Conservation (phyloP, 1,139 yeast species). For the Lodderomyces oxycetoniae region DNA sequence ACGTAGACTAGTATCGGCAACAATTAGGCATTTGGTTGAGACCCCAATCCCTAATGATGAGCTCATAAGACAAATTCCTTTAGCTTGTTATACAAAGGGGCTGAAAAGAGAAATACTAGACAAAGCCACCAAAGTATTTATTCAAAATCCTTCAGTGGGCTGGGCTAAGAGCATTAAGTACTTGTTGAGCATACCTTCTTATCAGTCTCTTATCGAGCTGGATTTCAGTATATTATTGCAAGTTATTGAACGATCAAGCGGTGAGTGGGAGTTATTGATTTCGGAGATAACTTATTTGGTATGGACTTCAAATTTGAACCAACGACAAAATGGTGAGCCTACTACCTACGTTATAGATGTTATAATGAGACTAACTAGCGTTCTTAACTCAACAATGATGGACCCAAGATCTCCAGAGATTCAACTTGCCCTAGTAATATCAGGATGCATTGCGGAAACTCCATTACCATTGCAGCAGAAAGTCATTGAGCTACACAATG, state of each 20-base stretch:
- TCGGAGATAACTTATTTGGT: background rate
- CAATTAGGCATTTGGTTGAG: conserved; percentile 21
- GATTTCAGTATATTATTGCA: conserved; percentile 25
- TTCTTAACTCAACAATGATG: too few species aligned
- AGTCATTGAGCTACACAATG: too few species aligned
- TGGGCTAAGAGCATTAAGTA: conserved; percentile 25
- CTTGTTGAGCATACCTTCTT: conserved; percentile 46
- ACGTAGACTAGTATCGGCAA: conserved; percentile 19
- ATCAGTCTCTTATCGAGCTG: conserved; percentile 46
- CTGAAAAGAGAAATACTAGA: conserved; percentile 39
- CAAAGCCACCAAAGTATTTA: conserved; percentile 18
- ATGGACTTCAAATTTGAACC: background rate
- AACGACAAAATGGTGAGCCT: too few species aligned
- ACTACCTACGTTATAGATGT: too few species aligned
- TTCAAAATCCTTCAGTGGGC: conserved; percentile 7
- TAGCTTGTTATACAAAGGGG: conserved; percentile 44
- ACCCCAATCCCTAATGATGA: conserved; percentile 6
- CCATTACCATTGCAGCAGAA: too few species aligned
- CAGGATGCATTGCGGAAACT: too few species aligned
- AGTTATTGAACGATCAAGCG: conserved; percentile 16
- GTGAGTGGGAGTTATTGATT: background rate
- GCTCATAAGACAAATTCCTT: conserved; percentile 35
- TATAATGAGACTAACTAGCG: too few species aligned
- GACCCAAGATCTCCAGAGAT: too few species aligned
- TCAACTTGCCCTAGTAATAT: too few species aligned